Evolutionary conservation across 2,329 filamentous ascomycete genomes (phyloP).

Genomic region (Talaromyces atroroseus): DNA sequence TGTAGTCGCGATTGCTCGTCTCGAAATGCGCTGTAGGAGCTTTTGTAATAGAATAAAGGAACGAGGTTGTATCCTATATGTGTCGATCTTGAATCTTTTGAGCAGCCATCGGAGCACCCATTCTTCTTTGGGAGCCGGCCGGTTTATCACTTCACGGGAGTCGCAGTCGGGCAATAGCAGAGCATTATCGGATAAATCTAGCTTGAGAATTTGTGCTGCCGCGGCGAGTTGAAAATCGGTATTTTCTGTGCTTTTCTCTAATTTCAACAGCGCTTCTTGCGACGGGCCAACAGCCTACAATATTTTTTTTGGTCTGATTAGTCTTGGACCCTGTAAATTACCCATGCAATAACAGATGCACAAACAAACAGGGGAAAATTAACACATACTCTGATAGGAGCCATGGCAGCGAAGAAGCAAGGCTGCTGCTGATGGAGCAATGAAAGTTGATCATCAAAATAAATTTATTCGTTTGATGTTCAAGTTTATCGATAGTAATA

Average conservation of each 20-base stretch:
- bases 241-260: slow-evolving; percentile 40
- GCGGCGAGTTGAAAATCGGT: slow-evolving; percentile 36
- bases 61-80: slow-evolving; percentile 38
- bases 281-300: slow-evolving; percentile 33
- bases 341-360: not conserved
- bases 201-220: slow-evolving; percentile 39
- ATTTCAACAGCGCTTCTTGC: slow-evolving; percentile 40
- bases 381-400: slow-evolving; percentile 7
- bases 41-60: slow-evolving; percentile 56
- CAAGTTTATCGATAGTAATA: slow-evolving; percentile 2
- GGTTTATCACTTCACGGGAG: not conserved
- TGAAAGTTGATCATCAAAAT: not conserved
- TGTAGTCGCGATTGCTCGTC: slow-evolving; percentile 64
- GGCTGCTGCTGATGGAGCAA: not conserved
- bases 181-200: slow-evolving; percentile 24
- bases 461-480: not conserved
- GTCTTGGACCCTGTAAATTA: not conserved
- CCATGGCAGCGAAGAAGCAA: slow-evolving; percentile 5
- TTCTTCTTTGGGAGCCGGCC: slow-evolving; percentile 50
- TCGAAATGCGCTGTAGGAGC: slow-evolving; percentile 63
- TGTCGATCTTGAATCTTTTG: slow-evolving; percentile 50
- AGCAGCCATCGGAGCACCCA: slow-evolving; percentile 64
- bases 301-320: not conserved
- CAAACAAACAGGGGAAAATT: not conserved
- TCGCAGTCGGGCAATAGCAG: not conserved